These are phyloP conservation scores for Kuraishia ogatae DNA, from an alignment of 805 yeast genomes.

Conservation along the genomic window DNA sequence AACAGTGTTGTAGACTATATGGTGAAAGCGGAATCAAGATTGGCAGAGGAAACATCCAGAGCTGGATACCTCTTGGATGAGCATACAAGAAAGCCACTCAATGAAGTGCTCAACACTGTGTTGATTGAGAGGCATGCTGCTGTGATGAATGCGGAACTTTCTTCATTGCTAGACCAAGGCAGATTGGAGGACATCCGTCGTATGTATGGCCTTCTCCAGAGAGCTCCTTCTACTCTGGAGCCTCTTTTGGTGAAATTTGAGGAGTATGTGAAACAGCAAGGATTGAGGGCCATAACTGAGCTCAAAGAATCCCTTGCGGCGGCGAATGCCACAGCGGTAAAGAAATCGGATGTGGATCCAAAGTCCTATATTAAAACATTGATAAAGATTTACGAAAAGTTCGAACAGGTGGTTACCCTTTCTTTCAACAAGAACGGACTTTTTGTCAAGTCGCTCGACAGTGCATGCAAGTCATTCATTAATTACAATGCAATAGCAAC, in stretches of 20 bases:
- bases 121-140: conserved; percentile 74
- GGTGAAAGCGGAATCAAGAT: conserved; percentile 73
- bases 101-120: conserved; percentile 66
- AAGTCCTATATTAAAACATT: conserved; percentile 73
- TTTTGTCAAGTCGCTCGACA: conserved; percentile 81
- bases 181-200: conserved; percentile 67
- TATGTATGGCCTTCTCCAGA: conserved; percentile 65
- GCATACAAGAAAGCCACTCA: conserved; percentile 69
- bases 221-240: conserved; percentile 72
- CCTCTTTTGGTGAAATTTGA: conserved; percentile 72
- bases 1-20: conserved; percentile 89
- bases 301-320: conserved; percentile 25
- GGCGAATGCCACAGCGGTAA: not conserved
- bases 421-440: conserved; percentile 70
- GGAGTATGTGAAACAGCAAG: conserved; percentile 60
- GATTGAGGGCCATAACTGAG: conserved; percentile 51
- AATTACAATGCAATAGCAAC: conserved; percentile 77
- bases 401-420: conserved; percentile 49
- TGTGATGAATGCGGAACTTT: conserved; percentile 69
- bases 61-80: conserved; percentile 78
- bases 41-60: conserved; percentile 75
- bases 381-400: conserved; percentile 60
- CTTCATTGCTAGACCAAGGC: conserved; percentile 63
- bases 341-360: conserved; percentile 44
- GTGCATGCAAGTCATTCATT: conserved; percentile 79